Conservation (phyloP, 2,329 filamentous ascomycete genomes). For the Diplodia scrobiculata region DNA sequence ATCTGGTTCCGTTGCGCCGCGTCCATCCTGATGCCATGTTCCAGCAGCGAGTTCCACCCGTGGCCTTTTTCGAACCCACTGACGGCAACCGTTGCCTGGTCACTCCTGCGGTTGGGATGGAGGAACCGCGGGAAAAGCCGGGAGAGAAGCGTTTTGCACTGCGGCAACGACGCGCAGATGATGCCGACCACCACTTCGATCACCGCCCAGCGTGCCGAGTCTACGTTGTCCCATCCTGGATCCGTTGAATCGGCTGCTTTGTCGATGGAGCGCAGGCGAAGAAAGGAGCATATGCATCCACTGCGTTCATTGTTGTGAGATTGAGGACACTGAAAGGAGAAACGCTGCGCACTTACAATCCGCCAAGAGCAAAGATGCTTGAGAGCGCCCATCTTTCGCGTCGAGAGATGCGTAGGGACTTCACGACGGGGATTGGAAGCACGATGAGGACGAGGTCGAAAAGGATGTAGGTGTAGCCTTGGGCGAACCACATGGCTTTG, state of each 20-base stretch:
- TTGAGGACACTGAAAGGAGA: neutral
- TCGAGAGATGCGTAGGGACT: slow-evolving; percentile 36
- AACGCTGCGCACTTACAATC: slow-evolving; percentile 33
- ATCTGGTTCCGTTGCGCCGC: neutral
- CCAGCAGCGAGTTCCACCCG: neutral
- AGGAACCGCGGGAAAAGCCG: neutral
- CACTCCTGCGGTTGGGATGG: neutral
- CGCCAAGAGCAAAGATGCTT: slow-evolving; percentile 41
- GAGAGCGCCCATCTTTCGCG: slow-evolving; percentile 39
- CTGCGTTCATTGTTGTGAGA: slow-evolving; percentile 29
- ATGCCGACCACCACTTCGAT: slow-evolving; percentile 40
- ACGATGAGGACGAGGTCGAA: slow-evolving; percentile 40
- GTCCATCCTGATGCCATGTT: neutral
- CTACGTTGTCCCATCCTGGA: slow-evolving; percentile 40
- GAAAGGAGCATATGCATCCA: slow-evolving; percentile 39
- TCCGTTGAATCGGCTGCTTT: slow-evolving; percentile 38
- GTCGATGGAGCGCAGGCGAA: slow-evolving; percentile 39
- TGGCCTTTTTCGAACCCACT: neutral
- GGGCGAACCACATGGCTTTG: slow-evolving; percentile 38
- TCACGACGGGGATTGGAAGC: slow-evolving; percentile 41
- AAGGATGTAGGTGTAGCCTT: slow-evolving; percentile 40
- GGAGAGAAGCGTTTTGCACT: slow-evolving; percentile 37
- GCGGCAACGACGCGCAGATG: slow-evolving; percentile 38
- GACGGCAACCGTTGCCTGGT: neutral
- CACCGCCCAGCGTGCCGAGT: slow-evolving; percentile 38